Conservation (phyloP, 2,329 filamentous ascomycete genomes). For the Fusarium pseudocircinatum region DNA sequence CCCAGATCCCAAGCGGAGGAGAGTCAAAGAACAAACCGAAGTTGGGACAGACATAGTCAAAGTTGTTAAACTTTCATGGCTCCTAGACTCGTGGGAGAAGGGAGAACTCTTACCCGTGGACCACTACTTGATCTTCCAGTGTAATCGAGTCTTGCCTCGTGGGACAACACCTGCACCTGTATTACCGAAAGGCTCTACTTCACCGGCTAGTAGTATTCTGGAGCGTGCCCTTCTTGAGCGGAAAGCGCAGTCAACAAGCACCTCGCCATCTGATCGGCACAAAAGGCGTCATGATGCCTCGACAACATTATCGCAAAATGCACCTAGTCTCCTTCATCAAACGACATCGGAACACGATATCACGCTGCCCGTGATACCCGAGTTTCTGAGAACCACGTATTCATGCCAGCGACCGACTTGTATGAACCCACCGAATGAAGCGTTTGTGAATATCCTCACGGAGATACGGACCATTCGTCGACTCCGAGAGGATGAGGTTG, state of each 20-base stretch:
- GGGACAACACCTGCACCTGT: not conserved
- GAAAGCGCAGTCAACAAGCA: not conserved
- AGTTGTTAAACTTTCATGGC: constrained; percentile 69
- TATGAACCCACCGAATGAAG: constrained; percentile 73
- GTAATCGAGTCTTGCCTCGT: constrained; percentile 46
- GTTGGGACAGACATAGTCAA: constrained; percentile 50
- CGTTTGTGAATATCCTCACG: constrained; percentile 78
- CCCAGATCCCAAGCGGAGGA: constrained; percentile 33
- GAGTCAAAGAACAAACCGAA: not conserved
- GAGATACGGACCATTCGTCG: constrained; percentile 77
- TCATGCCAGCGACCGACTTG: constrained; percentile 84
- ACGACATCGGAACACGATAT: constrained; percentile 83
- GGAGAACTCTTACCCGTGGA: constrained; percentile 58
- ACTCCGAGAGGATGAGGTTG: constrained; percentile 79
- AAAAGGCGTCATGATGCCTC: constrained; percentile 15
- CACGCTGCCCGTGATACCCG: constrained; percentile 71
- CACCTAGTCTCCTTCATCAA: constrained; percentile 64
- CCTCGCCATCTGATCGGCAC: constrained; percentile 14
- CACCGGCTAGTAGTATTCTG: constrained; percentile 31
- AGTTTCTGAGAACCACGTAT: constrained; percentile 70
- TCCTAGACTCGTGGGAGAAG: constrained; percentile 61
- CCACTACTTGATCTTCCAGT: constrained; percentile 65
- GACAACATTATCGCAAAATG: constrained; percentile 22
- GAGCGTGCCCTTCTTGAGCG: constrained; percentile 34
- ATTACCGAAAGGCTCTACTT: constrained; percentile 4